Evolutionary conservation across 2,329 filamentous ascomycete genomes (phyloP), one percentile per base, ranked within the genome.

Genomic region (Zarea fungicola): DNA sequence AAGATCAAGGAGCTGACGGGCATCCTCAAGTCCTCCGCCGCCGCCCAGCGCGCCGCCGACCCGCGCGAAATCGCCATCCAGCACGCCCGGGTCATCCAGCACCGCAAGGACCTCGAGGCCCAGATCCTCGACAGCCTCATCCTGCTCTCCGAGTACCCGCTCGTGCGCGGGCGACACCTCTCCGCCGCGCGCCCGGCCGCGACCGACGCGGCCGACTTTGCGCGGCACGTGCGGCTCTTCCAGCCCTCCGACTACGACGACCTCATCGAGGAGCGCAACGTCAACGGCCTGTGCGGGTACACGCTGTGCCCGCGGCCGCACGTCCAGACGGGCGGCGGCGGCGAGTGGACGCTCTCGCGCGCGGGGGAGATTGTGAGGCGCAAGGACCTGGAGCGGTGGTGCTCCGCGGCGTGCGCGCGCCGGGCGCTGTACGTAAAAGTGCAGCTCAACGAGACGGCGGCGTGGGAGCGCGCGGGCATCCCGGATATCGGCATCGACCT

Each of bases 241-340:
- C 88, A 92, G 63, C 89, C 91, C 1, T 77, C 79, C 46, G 92
- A 99, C 71, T 95, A 95, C 71, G 89, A 96, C 62, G 86, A 88
- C 55, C 73, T 97, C 42, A 83, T 96, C 52, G 79, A 86, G 55
- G 93, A 99, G 72, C 87, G 93, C 60, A 95, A 95, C 64, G 85
- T 89, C 56, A 84, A 88, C 58, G 80, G 78, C 36, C 76, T 80
- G 18, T 99, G 93, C 68, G 93, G 90, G 2, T 97, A 96, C 64
- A 75, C 80, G 0, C 75, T 97, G 23, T 99, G 93, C 65, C 69
- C 80, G 1, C 76, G 76, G 14, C 75, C 80, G n/a, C 83, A 82
- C 32, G 73, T 76, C 26, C 73, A 74, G 26, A 73, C 78, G 44
- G 69, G 74, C 14, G 69, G 73, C 10, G 77, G 75, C 2, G 83